Conservation (phyloP, 1,139 yeast species). For the Yamadazyma atmosphaerica region DNA sequence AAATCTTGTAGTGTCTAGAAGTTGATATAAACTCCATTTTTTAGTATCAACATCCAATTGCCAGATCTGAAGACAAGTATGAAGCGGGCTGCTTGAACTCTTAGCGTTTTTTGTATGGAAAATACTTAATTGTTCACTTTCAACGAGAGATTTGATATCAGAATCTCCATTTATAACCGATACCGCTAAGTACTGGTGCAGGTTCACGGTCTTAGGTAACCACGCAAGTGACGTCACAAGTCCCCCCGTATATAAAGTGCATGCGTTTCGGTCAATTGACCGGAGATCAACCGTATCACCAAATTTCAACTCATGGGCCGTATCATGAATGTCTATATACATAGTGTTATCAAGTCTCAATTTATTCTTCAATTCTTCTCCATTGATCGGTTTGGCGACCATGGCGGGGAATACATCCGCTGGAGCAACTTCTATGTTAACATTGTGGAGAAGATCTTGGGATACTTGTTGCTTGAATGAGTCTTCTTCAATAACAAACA, state of each 20-base stretch:
- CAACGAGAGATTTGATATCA: constrained; percentile 19
- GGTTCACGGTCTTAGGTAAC: constrained; percentile 33
- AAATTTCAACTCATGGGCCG: not conserved
- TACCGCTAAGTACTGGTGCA: constrained; percentile 49
- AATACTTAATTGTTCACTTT: constrained; percentile 35
- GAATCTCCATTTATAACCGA: constrained; percentile 38
- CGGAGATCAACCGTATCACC: constrained; percentile 4
- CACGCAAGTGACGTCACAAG: constrained; percentile 55
- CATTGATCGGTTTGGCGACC: not conserved
- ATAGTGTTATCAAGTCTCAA: not conserved
- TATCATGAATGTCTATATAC: not conserved
- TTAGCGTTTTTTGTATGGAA: constrained; percentile 19
- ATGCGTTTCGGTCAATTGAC: constrained; percentile 36
- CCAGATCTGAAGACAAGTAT: constrained; percentile 51
- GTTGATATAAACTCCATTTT: constrained; percentile 27
- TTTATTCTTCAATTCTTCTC: not conserved
- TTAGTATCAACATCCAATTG: constrained; percentile 31
- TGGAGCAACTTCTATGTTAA: not conserved
- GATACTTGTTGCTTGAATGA: constrained; percentile 10
- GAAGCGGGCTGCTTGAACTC: too few species aligned
- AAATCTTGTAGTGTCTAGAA: constrained; percentile 37
- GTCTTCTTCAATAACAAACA: constrained; percentile 34
- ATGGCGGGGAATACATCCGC: not conserved
- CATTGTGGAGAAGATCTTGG: not conserved
- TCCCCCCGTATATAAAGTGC: constrained; percentile 56